A percentile compares a stretch with the other conserved stretches of the same genome.
These are phyloP conservation scores for Suillus luteus DNA, from an alignment of 768 basidiomycete species.

Conservation along the genomic window DNA sequence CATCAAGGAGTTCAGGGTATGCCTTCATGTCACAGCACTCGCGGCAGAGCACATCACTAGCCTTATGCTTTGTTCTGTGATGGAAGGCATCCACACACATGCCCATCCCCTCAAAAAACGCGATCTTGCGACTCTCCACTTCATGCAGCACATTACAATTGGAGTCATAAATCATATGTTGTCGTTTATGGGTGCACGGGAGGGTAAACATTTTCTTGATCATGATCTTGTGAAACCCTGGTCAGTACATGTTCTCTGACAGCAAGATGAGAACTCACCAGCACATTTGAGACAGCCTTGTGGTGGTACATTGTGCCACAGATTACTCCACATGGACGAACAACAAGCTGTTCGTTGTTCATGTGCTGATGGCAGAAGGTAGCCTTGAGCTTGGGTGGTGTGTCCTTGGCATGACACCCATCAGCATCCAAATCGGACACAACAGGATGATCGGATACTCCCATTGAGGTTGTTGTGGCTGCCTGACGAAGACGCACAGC, in stretches of 20 bases:
- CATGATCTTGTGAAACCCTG: neutral
- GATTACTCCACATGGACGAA: conserved; percentile 37
- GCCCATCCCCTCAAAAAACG: conserved; percentile 22
- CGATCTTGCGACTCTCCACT: conserved; percentile 7
- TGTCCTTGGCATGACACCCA: neutral
- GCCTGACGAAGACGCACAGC: too few relatives aligned
- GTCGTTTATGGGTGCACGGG: neutral
- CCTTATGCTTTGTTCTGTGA: conserved; percentile 29
- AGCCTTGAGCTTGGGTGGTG: conserved; percentile 18
- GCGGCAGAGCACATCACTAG: conserved; percentile 19
- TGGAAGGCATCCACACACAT: conserved; percentile 42
- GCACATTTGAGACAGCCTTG: conserved; percentile 18
- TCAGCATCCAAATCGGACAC: conserved; percentile 19
- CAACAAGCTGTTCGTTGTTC: conserved; percentile 38
- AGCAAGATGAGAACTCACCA: conserved; percentile 17
- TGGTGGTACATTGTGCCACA: conserved; percentile 16
- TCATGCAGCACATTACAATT: conserved; percentile 22
- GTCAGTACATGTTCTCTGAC: too few relatives aligned
- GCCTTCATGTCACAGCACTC: conserved; percentile 22
- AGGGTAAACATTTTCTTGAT: neutral
- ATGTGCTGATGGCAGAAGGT: conserved; percentile 33
- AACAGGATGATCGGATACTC: too few relatives aligned
- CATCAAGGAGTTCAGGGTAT: neutral
- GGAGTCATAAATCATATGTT: conserved; percentile 28
- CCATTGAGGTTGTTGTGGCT: too few relatives aligned